phyloP scores from a whole-genome alignment of 2,329 filamentous ascomycete species.

The Metarhizium anisopliae region DNA sequence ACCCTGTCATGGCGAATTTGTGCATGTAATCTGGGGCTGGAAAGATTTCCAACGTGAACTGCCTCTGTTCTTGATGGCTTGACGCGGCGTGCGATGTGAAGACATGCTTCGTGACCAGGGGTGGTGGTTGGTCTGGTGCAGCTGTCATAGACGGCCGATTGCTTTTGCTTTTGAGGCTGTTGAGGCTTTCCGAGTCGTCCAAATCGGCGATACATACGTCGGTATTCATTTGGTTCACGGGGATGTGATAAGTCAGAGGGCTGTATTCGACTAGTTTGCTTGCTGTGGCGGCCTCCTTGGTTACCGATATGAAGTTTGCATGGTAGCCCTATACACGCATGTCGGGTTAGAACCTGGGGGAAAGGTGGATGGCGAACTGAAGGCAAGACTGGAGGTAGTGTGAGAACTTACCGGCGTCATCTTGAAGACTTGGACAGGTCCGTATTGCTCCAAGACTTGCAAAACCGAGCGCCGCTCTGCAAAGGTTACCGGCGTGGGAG shows the following conservation, averaged over 20 bases:
- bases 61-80: constrained; percentile 14
- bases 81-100: neutral
- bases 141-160: constrained; percentile 2
- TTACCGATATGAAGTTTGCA: constrained; percentile 41
- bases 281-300: constrained; percentile 30
- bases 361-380: no score
- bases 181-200: constrained; percentile 11
- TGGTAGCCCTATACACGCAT: constrained; percentile 29
- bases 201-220: constrained; percentile 25
- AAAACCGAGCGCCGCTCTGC: constrained; percentile 47
- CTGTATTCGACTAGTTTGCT: constrained; percentile 31
- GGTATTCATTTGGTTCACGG: constrained; percentile 17
- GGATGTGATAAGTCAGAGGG: constrained; percentile 37
- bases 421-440: constrained; percentile 44
- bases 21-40: constrained; percentile 31
- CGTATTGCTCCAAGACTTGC: constrained; percentile 39
- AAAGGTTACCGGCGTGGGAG: constrained; percentile 42
- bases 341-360: neutral
- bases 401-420: constrained; percentile 13
- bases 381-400: no score
- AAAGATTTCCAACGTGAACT: constrained; percentile 35
- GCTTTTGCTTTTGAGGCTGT: constrained; percentile 4
- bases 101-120: neutral
- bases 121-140: neutral
- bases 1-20: constrained; percentile 22